Percentiles rank a stretch among this genome's conserved stretches.
Conservation (phyloP, 257 asterid species). For the Solanum lycopersicoides region DNA sequence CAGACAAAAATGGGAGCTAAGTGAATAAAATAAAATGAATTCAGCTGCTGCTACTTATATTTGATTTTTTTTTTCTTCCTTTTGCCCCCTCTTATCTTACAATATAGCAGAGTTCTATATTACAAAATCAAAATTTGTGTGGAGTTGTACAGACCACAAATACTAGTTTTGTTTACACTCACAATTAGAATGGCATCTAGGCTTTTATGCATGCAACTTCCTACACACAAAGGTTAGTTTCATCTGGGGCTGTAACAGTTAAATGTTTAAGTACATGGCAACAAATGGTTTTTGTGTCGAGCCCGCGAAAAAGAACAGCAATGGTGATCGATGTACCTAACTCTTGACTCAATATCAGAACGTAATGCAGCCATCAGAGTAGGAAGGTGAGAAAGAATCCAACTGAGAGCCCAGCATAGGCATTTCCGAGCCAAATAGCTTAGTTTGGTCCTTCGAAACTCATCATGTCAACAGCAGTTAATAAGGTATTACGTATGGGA, state of each 20-base stretch:
- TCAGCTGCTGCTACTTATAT: background rate
- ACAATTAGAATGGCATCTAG: background rate
- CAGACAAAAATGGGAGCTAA: background rate
- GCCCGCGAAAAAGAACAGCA: background rate
- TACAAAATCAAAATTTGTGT: constrained; percentile 44
- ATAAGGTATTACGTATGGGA: constrained; percentile 77
- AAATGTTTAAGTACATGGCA: background rate
- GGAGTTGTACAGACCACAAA: constrained; percentile 20
- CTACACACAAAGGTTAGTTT: constrained; percentile 1
- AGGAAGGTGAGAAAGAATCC: background rate
- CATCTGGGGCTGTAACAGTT: constrained; percentile 2
- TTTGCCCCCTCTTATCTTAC: constrained; percentile 23
- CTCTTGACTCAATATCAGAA: background rate
- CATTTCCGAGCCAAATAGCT: background rate
- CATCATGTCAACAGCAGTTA: constrained; percentile 18
- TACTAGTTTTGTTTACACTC: constrained; percentile 16
- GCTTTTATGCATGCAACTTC: constrained; percentile 6
- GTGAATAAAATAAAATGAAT: background rate
- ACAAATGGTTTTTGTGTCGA: background rate
- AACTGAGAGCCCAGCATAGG: background rate
- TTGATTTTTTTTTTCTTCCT: background rate
- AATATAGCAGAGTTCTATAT: constrained; percentile 31
- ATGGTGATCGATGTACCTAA: background rate
- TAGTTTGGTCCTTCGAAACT: background rate
- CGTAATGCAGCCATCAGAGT: background rate